Base-by-base conservation (phyloP, 257 asterid species). In the Solanum etuberosum region DNA sequence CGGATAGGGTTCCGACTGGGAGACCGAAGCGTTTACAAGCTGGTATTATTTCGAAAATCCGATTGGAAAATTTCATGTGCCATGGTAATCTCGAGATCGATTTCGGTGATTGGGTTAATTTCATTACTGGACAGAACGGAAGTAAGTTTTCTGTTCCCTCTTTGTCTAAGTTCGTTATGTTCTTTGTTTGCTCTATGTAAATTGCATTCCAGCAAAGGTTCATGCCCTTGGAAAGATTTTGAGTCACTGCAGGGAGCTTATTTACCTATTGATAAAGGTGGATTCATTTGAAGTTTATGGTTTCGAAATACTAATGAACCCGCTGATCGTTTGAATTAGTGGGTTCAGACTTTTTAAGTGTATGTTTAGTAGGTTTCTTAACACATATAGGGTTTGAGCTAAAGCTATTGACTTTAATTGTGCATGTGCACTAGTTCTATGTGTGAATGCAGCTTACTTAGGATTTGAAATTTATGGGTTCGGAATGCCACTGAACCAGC, bases 91-190 rank as follows among this genome's bases (percentile, higher is more conserved):
- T 97, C 42, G 98, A 97, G 85, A 94, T 97, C 73, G 96, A 94
- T 83, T 86, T 95, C 72, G 98, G 99, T 35, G 95, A 94, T 74
- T 88, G 86, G 70, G 91, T 95, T 89, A 97, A 97, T 94, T 97
- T 97, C 91, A 91, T 97, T 88, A 97, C 99, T 25, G 99, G 99
- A 23, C 99, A 94, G 89, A 97, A 97, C 38, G 99, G 99, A 86
- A 97, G 99, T 96, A 88, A 91, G 97, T 83, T 29, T 65, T 70
- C 71, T 46, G 5, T 21, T 57, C 13, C 20, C 73, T 61, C 57
- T 59, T 68, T 89, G 85, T 88, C 34, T 83, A 21, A 40, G 14
- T 73, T 25, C 9, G 51, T 37, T 73, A 21, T 35, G 18, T 20
- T 72, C 40, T 71, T 35, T 4, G 42, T 72, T 34, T 20, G 16